Evolutionary conservation across 306 rosid genomes (phyloP).

Genomic region (Fragaria nilgerrensis): DNA sequence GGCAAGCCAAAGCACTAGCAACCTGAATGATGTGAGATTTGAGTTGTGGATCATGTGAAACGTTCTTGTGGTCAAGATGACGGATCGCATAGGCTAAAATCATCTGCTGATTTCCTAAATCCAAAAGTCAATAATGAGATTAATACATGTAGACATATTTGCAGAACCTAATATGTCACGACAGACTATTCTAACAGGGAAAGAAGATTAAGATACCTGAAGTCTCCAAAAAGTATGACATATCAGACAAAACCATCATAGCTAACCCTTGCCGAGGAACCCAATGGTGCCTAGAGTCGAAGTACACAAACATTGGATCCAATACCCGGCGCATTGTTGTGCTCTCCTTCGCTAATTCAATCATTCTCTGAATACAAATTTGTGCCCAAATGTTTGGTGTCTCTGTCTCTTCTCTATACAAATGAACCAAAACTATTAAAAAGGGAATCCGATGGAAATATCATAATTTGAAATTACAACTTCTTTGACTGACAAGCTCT

Average conservation of each 20-base stretch:
- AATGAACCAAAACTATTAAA: constrained; percentile 8
- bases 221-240: constrained; percentile 72
- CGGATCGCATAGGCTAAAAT: constrained; percentile 70
- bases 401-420: constrained; percentile 79
- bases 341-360: constrained; percentile 86
- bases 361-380: constrained; percentile 87
- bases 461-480: neutral
- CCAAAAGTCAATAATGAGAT: constrained; percentile 13
- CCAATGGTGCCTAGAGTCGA: constrained; percentile 83
- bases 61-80: constrained; percentile 95
- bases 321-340: constrained; percentile 83
- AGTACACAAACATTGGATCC: constrained; percentile 88
- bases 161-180: neutral
- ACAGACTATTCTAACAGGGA: neutral
- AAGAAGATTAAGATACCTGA: constrained; percentile 43
- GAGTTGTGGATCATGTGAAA: constrained; percentile 66
- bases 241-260: constrained; percentile 69
- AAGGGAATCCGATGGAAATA: neutral
- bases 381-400: constrained; percentile 86
- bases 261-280: constrained; percentile 72
- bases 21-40: constrained; percentile 74
- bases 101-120: constrained; percentile 73
- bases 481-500: constrained; percentile 3
- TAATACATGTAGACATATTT: neutral
- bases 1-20: constrained; percentile 74